Conservation (phyloP, 164 flowering plant genomes). For the Akebia trifoliata region DNA sequence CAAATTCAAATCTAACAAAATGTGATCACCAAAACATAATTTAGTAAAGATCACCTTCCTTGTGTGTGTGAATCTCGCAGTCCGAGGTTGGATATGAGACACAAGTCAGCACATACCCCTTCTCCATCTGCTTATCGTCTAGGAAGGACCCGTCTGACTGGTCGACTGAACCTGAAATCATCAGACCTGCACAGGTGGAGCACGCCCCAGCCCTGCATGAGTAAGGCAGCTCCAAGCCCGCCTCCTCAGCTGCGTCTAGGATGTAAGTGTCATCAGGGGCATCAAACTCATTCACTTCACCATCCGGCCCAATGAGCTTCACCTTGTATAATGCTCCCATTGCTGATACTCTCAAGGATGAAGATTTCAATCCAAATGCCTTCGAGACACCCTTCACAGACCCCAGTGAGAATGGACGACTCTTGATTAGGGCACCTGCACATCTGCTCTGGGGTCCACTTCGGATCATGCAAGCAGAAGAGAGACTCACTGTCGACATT, state of each 20-base stretch:
- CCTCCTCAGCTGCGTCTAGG: slow-evolving; percentile 64
- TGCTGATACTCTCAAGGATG: slow-evolving; percentile 36
- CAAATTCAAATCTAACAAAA: too few species aligned
- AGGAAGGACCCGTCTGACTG: slow-evolving; percentile 81
- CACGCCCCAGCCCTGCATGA: slow-evolving; percentile 87
- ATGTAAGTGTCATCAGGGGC: slow-evolving; percentile 67
- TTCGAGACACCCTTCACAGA: slow-evolving; percentile 40
- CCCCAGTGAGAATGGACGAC: slow-evolving; percentile 29
- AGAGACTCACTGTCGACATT: slow-evolving; percentile 27
- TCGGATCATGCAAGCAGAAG: slow-evolving; percentile 22
- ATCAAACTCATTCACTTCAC: slow-evolving; percentile 54
- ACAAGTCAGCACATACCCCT: slow-evolving; percentile 65
- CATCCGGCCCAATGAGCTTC: slow-evolving; percentile 62
- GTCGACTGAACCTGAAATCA: slow-evolving; percentile 51
- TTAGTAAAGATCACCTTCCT: slow-evolving; percentile 62
- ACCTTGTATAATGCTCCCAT: slow-evolving; percentile 66
- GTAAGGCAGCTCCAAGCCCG: slow-evolving; percentile 72
- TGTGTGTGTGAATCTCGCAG: slow-evolving; percentile 74
- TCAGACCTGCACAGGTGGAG: slow-evolving; percentile 71
- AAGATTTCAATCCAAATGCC: slow-evolving; percentile 46
- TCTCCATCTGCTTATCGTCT: slow-evolving; percentile 47
- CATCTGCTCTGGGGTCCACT: slow-evolving; percentile 12
- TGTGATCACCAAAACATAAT: slow-evolving; percentile 1
- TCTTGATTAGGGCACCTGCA: slow-evolving; percentile 23
- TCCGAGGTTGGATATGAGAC: slow-evolving; percentile 62